A percentile compares a stretch with the other conserved stretches of the same genome.
Conservation (phyloP, 805 yeast species). For the Candida coquimbonensis region DNA sequence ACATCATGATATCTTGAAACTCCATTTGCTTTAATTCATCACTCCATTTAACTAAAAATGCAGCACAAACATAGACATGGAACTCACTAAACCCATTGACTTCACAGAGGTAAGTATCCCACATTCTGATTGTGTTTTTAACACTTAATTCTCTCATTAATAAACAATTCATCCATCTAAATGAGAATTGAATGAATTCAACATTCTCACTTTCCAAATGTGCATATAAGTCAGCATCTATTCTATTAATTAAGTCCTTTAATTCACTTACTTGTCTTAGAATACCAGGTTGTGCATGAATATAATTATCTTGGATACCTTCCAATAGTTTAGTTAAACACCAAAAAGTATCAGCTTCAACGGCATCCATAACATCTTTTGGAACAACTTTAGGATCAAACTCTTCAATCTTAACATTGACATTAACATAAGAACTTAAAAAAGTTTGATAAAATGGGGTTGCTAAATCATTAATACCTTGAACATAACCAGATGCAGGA, state of each 20-base stretch:
- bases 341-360: slow-evolving; percentile 98
- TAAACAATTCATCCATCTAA: slow-evolving; percentile 98
- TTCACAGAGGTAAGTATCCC: slow-evolving; percentile 91
- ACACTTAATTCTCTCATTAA: slow-evolving; percentile 89
- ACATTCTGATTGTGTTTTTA: slow-evolving; percentile 79
- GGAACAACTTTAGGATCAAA: slow-evolving; percentile 61
- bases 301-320: slow-evolving; percentile 93
- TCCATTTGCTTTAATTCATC: slow-evolving; percentile 74
- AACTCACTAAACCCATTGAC: slow-evolving; percentile 79
- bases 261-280: slow-evolving; percentile 82
- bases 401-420: slow-evolving; percentile 41
- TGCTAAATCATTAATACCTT: slow-evolving; percentile 90
- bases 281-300: slow-evolving; percentile 97
- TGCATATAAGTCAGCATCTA: slow-evolving; percentile 62
- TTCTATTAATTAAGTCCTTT: slow-evolving; percentile 68
- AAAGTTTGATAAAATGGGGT: slow-evolving; percentile 92
- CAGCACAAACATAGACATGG: slow-evolving; percentile 97
- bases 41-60: slow-evolving; percentile 86
- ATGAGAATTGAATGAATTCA: slow-evolving; percentile 93
- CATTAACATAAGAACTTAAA: slow-evolving; percentile 54
- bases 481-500: slow-evolving; percentile 97
- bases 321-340: slow-evolving; percentile 86
- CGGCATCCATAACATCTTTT: slow-evolving; percentile 49
- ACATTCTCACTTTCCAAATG: slow-evolving; percentile 79
- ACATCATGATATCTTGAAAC: slow-evolving; percentile 89